Evolutionary conservation across 2,329 filamentous ascomycete genomes (phyloP).

Genomic region (Diaporthe citri): DNA sequence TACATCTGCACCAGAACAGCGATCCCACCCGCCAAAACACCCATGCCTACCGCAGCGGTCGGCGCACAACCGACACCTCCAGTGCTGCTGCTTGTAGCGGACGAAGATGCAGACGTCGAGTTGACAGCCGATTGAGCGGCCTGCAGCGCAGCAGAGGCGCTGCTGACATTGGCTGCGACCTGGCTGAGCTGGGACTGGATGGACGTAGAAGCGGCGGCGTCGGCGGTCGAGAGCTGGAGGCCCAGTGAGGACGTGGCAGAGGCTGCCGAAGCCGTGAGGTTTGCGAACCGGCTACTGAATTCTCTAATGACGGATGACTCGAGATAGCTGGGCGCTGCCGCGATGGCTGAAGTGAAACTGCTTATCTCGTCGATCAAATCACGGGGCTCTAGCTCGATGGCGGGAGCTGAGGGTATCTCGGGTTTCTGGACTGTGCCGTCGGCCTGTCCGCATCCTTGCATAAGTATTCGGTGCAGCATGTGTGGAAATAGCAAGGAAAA

Average conservation of each 20-base stretch:
- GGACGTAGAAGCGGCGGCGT: neutral
- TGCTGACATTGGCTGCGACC: neutral
- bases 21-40: slow-evolving; percentile 22
- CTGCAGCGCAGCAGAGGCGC: slow-evolving; percentile 7
- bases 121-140: neutral
- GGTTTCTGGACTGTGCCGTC: neutral
- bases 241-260: neutral
- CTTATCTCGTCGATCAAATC: neutral
- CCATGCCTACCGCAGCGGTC: slow-evolving; percentile 23
- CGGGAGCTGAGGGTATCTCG: neutral
- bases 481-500: neutral
- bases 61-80: neutral
- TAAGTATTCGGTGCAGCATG: neutral
- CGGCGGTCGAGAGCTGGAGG: slow-evolving; percentile 14
- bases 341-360: neutral
- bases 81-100: neutral
- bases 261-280: neutral
- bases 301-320: neutral
- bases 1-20: slow-evolving; percentile 14
- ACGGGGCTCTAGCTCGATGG: neutral
- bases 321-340: neutral
- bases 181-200: neutral
- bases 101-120: neutral
- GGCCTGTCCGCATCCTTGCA: neutral
- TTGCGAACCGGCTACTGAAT: neutral